A percentile compares a stretch with the other conserved stretches of the same genome.
Conservation (phyloP, 2,329 filamentous ascomycete species). For the Trichophyton simii region DNA sequence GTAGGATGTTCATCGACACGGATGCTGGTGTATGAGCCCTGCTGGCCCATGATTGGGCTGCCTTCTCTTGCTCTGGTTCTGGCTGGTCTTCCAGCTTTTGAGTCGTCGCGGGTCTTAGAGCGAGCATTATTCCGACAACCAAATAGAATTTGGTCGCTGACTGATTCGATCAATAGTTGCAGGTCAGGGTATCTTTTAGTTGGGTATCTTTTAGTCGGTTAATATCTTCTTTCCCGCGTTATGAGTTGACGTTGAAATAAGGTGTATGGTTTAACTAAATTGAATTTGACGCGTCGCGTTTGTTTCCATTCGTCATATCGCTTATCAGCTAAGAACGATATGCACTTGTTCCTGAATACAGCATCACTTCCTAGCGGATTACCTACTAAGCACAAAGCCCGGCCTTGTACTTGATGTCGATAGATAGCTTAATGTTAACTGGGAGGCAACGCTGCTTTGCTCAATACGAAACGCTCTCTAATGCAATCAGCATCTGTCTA, state of each 20-base stretch:
- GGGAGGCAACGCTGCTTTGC: too few species aligned
- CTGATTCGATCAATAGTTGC: background rate
- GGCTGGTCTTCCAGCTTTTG: background rate
- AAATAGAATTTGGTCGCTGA: background rate
- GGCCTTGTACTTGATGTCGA: too few species aligned
- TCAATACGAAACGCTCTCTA: too few species aligned
- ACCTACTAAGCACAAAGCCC: too few species aligned
- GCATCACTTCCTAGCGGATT: too few species aligned
- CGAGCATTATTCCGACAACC: background rate
- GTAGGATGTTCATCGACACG: conserved; percentile 58
- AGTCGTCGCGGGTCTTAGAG: background rate
- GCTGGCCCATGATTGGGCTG: background rate
- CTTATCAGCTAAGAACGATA: background rate
- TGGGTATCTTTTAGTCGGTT: background rate
- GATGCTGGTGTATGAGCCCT: conserved; percentile 13
- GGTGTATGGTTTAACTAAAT: conserved; percentile 10
- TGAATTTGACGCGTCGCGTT: background rate
- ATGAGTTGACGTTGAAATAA: conserved; percentile 4
- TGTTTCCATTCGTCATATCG: background rate
- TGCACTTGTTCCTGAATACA: background rate
- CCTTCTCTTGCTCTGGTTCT: conserved; percentile 12
- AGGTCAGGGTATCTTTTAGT: background rate
- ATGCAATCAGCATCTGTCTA: too few species aligned
- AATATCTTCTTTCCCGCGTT: background rate
- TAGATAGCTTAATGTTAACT: too few species aligned